Conservation (phyloP, 495 filamentous ascomycete species). For the Achaetomiella virescens region DNA sequence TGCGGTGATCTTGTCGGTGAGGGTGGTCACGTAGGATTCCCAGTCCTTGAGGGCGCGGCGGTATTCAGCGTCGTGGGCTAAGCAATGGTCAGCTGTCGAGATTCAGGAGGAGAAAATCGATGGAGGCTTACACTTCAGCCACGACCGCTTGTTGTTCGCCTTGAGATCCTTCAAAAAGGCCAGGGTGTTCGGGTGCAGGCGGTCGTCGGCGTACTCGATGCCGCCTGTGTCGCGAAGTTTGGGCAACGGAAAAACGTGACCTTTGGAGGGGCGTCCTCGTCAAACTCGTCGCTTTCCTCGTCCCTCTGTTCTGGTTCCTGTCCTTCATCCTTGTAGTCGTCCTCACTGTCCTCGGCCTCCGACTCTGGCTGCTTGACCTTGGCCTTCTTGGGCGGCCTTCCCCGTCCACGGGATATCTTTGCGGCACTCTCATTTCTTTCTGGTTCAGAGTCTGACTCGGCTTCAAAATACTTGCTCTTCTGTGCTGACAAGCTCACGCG, state of each 20-base stretch:
- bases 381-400: conserved; percentile 12
- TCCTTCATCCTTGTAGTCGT: conserved; percentile 17
- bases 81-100: background rate
- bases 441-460: conserved; percentile 12
- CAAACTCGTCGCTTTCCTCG: conserved; percentile 29
- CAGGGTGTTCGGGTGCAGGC: conserved; percentile 74
- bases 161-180: conserved; percentile 70
- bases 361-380: conserved; percentile 18
- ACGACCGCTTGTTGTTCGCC: conserved; percentile 70
- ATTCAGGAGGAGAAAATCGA: background rate
- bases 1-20: conserved; percentile 63
- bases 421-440: background rate
- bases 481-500: conserved; percentile 30
- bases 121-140: conserved; percentile 63
- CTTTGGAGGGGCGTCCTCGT: conserved; percentile 31
- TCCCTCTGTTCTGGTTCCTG: conserved; percentile 3
- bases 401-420: background rate
- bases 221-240: conserved; percentile 62
- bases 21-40: conserved; percentile 61
- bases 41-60: conserved; percentile 71
- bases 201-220: conserved; percentile 60
- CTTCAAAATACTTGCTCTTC: conserved; percentile 38
- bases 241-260: conserved; percentile 59
- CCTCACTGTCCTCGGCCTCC: conserved; percentile 22
- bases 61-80: conserved; percentile 71